phyloP scores from a whole-genome alignment of 108 stramenopile genomes.

The Skeletonema marinoi region DNA sequence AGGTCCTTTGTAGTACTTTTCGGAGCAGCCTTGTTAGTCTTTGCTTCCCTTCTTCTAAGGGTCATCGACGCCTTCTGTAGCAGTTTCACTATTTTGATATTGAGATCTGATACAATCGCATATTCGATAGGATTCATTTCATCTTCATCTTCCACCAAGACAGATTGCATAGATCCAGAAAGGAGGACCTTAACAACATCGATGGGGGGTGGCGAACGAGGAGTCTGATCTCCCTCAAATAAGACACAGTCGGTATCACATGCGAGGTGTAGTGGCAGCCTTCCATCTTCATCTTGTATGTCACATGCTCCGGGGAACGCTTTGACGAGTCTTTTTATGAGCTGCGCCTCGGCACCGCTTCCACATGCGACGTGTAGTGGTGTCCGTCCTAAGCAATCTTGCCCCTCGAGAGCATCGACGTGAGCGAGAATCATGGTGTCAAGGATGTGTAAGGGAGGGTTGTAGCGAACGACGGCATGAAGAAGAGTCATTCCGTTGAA shows the following conservation, averaged over 20 bases:
- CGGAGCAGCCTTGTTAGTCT: neutral
- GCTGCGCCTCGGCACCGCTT: slow-evolving; percentile 57
- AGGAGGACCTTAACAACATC: neutral
- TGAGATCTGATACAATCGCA: slow-evolving; percentile 24
- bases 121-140: slow-evolving; percentile 26
- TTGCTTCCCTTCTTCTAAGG: neutral
- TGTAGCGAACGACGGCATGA: slow-evolving; percentile 24
- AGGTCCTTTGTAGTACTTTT: neutral
- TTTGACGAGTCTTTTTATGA: slow-evolving; percentile 50
- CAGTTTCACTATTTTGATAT: slow-evolving; percentile 11
- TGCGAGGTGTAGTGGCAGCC: slow-evolving; percentile 70
- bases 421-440: slow-evolving; percentile 54
- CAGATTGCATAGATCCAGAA: neutral
- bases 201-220: neutral
- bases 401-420: slow-evolving; percentile 50
- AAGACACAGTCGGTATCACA: slow-evolving; percentile 25
- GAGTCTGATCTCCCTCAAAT: slow-evolving; percentile 15
- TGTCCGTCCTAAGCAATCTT: slow-evolving; percentile 68
- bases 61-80: slow-evolving; percentile 8
- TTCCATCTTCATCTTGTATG: slow-evolving; percentile 68
- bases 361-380: slow-evolving; percentile 78
- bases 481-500: slow-evolving; percentile 31
- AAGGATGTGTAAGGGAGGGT: slow-evolving; percentile 41
- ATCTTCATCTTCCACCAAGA: slow-evolving; percentile 17
- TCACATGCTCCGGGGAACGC: slow-evolving; percentile 61